Conservation (phyloP, 2,329 filamentous ascomycete species). For the Lachnellula willkommii region DNA sequence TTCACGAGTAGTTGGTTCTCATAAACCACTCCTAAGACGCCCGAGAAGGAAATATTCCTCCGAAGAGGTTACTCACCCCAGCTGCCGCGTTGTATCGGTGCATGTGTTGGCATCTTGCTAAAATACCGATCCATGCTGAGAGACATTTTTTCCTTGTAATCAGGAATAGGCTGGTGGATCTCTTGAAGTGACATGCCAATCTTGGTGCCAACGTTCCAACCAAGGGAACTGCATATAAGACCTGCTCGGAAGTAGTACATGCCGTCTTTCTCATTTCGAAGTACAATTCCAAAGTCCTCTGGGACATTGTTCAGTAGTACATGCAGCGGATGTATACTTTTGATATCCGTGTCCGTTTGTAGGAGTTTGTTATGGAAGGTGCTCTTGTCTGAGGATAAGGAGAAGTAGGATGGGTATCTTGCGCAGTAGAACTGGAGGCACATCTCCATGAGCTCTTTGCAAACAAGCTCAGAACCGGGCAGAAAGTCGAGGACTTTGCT, state of each 20-base stretch:
- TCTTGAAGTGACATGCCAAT: conserved; percentile 63
- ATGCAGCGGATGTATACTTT: conserved; percentile 57
- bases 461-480: conserved; percentile 71
- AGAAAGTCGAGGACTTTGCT: conserved; percentile 59
- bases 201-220: conserved; percentile 73
- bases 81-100: conserved; percentile 75
- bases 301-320: conserved; percentile 73
- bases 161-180: conserved; percentile 71
- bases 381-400: conserved; percentile 47
- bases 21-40: too few relatives aligned
- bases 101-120: conserved; percentile 66
- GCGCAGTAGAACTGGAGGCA: conserved; percentile 70
- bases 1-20: too few relatives aligned
- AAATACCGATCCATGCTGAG: conserved; percentile 85
- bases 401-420: conserved; percentile 72
- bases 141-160: conserved; percentile 83
- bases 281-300: conserved; percentile 75
- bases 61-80: conserved; percentile 50
- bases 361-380: conserved; percentile 67
- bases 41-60: too few relatives aligned
- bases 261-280: conserved; percentile 66
- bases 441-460: conserved; percentile 87
- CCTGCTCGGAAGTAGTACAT: conserved; percentile 71
- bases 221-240: conserved; percentile 70
- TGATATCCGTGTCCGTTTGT: conserved; percentile 55